These are phyloP conservation scores for Mycena sp. DNA, from an alignment of 1,284 basidiomycete species.

Conservation along the genomic window DNA sequence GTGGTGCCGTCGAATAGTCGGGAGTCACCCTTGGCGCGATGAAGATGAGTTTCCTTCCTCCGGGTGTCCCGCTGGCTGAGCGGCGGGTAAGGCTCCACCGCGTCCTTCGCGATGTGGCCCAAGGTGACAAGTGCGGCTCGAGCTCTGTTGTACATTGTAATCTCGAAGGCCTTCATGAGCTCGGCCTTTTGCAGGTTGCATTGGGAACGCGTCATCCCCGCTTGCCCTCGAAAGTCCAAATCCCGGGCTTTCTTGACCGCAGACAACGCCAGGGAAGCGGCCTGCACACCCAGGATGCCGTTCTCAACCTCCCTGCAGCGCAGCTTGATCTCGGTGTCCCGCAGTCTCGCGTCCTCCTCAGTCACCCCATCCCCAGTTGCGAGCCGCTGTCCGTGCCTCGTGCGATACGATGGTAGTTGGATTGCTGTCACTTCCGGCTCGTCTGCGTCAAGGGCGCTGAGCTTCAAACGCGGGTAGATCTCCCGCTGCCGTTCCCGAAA, in stretches of 20 bases:
- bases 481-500: slow-evolving; percentile 6
- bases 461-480: slow-evolving; percentile 2
- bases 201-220: neutral
- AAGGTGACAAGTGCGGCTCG: no score
- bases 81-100: no score
- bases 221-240: slow-evolving; percentile 13
- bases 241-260: no score
- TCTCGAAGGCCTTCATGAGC: slow-evolving; percentile 7
- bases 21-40: slow-evolving; percentile 17
- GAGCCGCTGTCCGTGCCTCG: no score
- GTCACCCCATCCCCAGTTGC: neutral
- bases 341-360: neutral
- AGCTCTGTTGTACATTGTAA: no score
- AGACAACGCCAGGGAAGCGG: slow-evolving; percentile 7
- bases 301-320: neutral
- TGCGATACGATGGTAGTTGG: slow-evolving; percentile 15
- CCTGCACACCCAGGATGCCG: neutral
- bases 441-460: slow-evolving; percentile 1
- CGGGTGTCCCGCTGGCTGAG: no score
- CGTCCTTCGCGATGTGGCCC: no score
- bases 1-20: slow-evolving; percentile 19
- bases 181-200: slow-evolving; percentile 12
- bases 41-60: no score
- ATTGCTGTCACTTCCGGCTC: slow-evolving; percentile 12
- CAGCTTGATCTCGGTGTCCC: neutral